Evolutionary conservation across 2,329 filamentous ascomycete genomes (phyloP).

Genomic region (Penicillium sp.): DNA sequence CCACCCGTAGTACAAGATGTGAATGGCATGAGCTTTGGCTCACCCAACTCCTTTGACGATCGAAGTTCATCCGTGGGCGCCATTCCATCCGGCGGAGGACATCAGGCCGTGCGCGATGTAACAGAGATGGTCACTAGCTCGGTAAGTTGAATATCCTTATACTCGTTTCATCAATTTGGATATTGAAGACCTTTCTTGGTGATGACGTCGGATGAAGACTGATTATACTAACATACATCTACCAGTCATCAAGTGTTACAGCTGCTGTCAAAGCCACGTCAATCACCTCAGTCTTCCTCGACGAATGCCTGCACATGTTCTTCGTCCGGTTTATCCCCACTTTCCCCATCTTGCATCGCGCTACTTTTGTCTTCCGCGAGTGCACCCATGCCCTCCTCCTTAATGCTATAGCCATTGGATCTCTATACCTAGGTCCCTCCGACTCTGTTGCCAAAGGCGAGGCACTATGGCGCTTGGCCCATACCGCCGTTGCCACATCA

Average conservation of each 20-base stretch:
- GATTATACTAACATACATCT: not conserved
- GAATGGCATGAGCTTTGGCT: slow-evolving; percentile 34
- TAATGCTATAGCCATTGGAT: slow-evolving; percentile 51
- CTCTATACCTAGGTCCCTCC: slow-evolving; percentile 48
- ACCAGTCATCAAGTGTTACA: slow-evolving; percentile 46
- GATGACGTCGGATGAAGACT: not conserved
- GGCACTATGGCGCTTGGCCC: slow-evolving; percentile 47
- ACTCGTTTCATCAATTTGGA: not conserved
- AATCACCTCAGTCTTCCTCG: slow-evolving; percentile 49
- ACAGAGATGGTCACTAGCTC: slow-evolving; percentile 48
- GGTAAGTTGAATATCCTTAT: slow-evolving; percentile 28
- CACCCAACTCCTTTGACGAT: slow-evolving; percentile 42
- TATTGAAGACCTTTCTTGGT: not conserved
- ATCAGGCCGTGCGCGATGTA: slow-evolving; percentile 49
- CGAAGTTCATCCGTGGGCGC: slow-evolving; percentile 38
- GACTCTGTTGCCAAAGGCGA: slow-evolving; percentile 48
- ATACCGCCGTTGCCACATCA: slow-evolving; percentile 49
- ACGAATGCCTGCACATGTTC: slow-evolving; percentile 52
- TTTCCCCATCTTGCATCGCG: slow-evolving; percentile 48
- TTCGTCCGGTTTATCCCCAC: slow-evolving; percentile 50
- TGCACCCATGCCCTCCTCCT: slow-evolving; percentile 47
- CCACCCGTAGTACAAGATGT: slow-evolving; percentile 34
- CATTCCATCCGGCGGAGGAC: slow-evolving; percentile 45
- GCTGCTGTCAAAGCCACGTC: slow-evolving; percentile 48
- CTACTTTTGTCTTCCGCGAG: slow-evolving; percentile 49